Evolutionary conservation across 73 alveolate species (phyloP).

Genomic region (Paramecium bursaria): DNA sequence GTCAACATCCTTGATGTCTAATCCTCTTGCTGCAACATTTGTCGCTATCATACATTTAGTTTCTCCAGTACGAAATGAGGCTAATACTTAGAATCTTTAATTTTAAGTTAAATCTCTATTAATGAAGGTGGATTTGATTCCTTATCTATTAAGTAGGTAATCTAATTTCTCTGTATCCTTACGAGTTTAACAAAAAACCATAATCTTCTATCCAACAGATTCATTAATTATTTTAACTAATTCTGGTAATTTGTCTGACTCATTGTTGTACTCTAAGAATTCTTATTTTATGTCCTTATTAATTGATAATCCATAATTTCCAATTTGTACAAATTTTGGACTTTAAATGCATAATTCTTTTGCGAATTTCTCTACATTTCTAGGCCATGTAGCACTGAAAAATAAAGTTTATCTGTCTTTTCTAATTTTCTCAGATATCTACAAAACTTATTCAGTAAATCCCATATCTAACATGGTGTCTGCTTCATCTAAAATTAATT

Average conservation of each 20-base stretch:
- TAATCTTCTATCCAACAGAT: conserved; percentile 68
- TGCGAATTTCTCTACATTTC: conserved; percentile 72
- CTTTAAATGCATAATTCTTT: conserved; percentile 56
- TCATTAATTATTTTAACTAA: conserved; percentile 31
- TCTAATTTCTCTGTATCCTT: conserved; percentile 80
- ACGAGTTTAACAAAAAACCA: conserved; percentile 82
- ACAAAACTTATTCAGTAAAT: conserved; percentile 79
- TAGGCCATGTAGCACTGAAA: conserved; percentile 80
- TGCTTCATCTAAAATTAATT: conserved; percentile 84
- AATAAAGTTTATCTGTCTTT: conserved; percentile 60
- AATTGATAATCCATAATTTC: conserved; percentile 77
- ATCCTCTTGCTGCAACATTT: conserved; percentile 96
- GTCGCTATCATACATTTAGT: conserved; percentile 87
- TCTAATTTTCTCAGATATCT: conserved; percentile 71
- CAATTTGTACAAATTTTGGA: conserved; percentile 71
- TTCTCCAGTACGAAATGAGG: conserved; percentile 78
- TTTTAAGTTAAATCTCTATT: conserved; percentile 94
- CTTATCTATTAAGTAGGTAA: conserved; percentile 63
- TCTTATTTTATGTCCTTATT: conserved; percentile 54
- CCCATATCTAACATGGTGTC: conserved; percentile 93
- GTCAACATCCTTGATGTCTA: conserved; percentile 90
- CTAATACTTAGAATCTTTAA: conserved; percentile 82
- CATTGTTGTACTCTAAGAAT: conserved; percentile 87
- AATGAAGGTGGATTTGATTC: conserved; percentile 75
- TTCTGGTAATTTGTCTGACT: conserved; percentile 71